A percentile compares a stretch with the other conserved stretches of the same genome.
Conservation (phyloP, 2,329 filamentous ascomycete species). For the Chaetomium strumarium region DNA sequence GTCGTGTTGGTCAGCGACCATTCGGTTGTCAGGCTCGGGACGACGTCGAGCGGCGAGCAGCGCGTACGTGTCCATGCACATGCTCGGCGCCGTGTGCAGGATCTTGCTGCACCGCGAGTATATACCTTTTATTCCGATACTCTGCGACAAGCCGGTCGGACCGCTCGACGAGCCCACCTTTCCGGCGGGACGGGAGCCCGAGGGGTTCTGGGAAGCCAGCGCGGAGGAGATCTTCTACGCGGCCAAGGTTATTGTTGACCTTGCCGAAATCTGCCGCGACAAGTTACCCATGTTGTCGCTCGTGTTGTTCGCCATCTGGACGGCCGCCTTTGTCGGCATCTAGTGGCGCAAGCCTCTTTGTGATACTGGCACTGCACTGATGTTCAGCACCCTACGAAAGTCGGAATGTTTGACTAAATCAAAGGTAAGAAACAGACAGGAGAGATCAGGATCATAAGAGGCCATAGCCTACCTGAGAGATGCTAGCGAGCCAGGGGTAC, state of each 20-base stretch:
- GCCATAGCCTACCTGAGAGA: too few species aligned
- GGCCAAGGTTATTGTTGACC: slow-evolving; percentile 56
- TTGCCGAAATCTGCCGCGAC: slow-evolving; percentile 57
- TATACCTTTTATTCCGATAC: slow-evolving; percentile 59
- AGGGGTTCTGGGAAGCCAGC: slow-evolving; percentile 57
- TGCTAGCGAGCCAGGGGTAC: too few species aligned
- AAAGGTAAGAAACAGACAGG: too few species aligned
- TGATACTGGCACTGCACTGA: too few species aligned
- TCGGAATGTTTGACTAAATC: too few species aligned
- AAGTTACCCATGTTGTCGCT: slow-evolving; percentile 63
- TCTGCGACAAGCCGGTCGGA: slow-evolving; percentile 42
- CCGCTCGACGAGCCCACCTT: slow-evolving; percentile 56
- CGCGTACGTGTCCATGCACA: slow-evolving; percentile 61
- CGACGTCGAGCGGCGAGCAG: slow-evolving; percentile 3
- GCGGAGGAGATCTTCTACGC: slow-evolving; percentile 58
- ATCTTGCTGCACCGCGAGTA: slow-evolving; percentile 66
- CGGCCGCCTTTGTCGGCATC: slow-evolving; percentile 58
- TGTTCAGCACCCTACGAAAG: too few species aligned
- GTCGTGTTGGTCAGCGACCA: too few species aligned
- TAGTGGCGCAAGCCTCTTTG: slow-evolving; percentile 34
- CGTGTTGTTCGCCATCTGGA: slow-evolving; percentile 61
- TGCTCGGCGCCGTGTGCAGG: slow-evolving; percentile 57
- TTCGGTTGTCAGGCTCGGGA: neutral
- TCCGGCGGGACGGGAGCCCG: slow-evolving; percentile 41
- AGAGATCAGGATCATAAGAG: too few species aligned